Evolutionary conservation across 2,329 filamentous ascomycete genomes (phyloP).

Genomic region (Neocatenulostroma microsporum): DNA sequence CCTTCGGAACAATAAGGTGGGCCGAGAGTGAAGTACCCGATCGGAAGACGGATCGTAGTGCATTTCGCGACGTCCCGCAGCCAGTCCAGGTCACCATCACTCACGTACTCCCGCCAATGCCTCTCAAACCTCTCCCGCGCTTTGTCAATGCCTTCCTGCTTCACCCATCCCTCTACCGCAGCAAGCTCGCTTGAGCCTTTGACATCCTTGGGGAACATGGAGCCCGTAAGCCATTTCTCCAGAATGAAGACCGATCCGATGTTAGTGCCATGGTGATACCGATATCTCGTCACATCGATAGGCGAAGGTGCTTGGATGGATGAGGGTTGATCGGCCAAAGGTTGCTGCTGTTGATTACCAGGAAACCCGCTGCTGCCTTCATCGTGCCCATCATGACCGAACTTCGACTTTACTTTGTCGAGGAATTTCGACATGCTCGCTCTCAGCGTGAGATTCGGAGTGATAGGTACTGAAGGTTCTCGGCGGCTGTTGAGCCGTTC

Average conservation of each 20-base stretch:
- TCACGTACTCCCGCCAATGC: slow-evolving; percentile 47
- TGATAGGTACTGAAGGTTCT: too few species aligned
- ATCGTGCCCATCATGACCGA: slow-evolving; percentile 24
- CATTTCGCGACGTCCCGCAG: slow-evolving; percentile 46
- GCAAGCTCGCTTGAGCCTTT: slow-evolving; percentile 44
- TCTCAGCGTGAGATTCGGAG: slow-evolving; percentile 2
- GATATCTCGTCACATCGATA: slow-evolving; percentile 44
- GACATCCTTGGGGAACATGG: slow-evolving; percentile 42
- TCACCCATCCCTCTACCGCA: slow-evolving; percentile 43
- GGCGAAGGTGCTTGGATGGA: slow-evolving; percentile 32
- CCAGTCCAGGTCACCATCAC: slow-evolving; percentile 47
- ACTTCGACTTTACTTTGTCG: slow-evolving; percentile 29
- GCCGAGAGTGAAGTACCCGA: slow-evolving; percentile 53
- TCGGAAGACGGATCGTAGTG: slow-evolving; percentile 52
- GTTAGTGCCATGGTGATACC: slow-evolving; percentile 54
- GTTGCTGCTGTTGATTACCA: slow-evolving; percentile 14
- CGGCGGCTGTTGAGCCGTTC: too few species aligned
- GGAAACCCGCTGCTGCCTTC: slow-evolving; percentile 4
- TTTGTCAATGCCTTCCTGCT: slow-evolving; percentile 40
- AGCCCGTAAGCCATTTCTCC: slow-evolving; percentile 50
- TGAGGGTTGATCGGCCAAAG: slow-evolving; percentile 16
- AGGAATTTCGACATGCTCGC: slow-evolving; percentile 32
- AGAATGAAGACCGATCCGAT: slow-evolving; percentile 54
- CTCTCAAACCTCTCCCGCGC: slow-evolving; percentile 46
- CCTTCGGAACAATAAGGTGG: slow-evolving; percentile 44